Evolutionary conservation across 2,329 filamentous ascomycete species (phyloP).

Genomic region (Cylindrodendrum hubeiense): DNA sequence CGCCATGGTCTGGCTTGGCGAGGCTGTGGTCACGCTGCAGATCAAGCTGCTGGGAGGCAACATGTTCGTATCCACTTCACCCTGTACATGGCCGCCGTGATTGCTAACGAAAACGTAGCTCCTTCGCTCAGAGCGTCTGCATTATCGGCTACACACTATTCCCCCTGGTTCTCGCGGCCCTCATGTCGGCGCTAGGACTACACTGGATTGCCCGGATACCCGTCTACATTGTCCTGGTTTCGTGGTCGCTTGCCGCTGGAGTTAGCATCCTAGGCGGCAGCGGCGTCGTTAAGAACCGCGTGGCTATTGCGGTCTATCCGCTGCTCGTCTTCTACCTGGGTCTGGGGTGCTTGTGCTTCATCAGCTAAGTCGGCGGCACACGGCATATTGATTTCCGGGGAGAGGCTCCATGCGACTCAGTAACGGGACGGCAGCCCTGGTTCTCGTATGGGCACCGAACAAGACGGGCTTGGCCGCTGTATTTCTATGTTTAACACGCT

Average conservation of each 20-base stretch:
- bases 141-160: slow-evolving; percentile 99
- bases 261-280: slow-evolving; percentile 96
- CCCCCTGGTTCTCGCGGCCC: slow-evolving; percentile 91
- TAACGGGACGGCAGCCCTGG: background rate
- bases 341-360: slow-evolving; percentile 95
- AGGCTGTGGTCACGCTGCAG: slow-evolving; percentile 96
- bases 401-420: background rate
- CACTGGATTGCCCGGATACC: slow-evolving; percentile 87
- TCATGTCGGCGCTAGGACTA: slow-evolving; percentile 86
- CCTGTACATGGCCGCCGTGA: background rate
- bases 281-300: slow-evolving; percentile 93
- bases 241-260: slow-evolving; percentile 94
- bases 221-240: slow-evolving; percentile 87
- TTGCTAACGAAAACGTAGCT: slow-evolving; percentile 66
- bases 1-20: slow-evolving; percentile 95
- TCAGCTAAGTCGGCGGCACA: slow-evolving; percentile 74
- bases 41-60: slow-evolving; percentile 96
- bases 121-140: slow-evolving; percentile 96
- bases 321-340: slow-evolving; percentile 95
- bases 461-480: slow-evolving; percentile 4
- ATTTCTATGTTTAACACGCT: slow-evolving; percentile 16
- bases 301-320: slow-evolving; percentile 94
- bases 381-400: background rate
- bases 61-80: slow-evolving; percentile 75
- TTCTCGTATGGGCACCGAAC: background rate